These are phyloP conservation scores for Solanum hybrid DNA, from an alignment of 305 asterid species.

Conservation along the genomic window DNA sequence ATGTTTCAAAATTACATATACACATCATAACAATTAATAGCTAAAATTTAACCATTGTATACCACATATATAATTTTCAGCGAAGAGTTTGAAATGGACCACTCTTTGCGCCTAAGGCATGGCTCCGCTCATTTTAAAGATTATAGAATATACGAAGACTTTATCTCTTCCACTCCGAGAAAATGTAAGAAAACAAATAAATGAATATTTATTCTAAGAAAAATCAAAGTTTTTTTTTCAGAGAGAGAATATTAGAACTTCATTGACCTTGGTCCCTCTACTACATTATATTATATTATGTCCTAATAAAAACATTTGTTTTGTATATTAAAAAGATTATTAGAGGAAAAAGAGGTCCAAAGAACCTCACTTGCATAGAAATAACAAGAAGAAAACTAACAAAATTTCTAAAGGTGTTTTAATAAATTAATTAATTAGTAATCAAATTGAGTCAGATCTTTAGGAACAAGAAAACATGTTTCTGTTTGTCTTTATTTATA, in stretches of 20 bases:
- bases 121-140: background rate
- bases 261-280: slow-evolving; percentile 49
- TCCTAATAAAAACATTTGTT: background rate
- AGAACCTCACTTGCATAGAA: slow-evolving; percentile 47
- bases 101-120: background rate
- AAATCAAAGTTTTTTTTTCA: slow-evolving; percentile 7
- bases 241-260: background rate
- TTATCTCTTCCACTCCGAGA: background rate
- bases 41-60: background rate
- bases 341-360: slow-evolving; percentile 27
- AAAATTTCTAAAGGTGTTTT: slow-evolving; percentile 29
- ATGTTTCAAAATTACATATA: background rate
- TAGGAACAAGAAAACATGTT: slow-evolving; percentile 38
- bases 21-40: background rate
- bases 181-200: background rate
- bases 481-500: slow-evolving; percentile 62
- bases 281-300: slow-evolving; percentile 14
- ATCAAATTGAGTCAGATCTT: slow-evolving; percentile 44
- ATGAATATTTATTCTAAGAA: background rate
- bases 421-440: slow-evolving; percentile 8
- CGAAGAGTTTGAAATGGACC: background rate
- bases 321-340: background rate
- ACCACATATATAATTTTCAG: background rate
- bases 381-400: slow-evolving; percentile 59
- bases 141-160: background rate